Evolutionary conservation across 2,329 filamentous ascomycete genomes (phyloP), one percentile per base, ranked within the genome.

Genomic region (Alternaria sp.): DNA sequence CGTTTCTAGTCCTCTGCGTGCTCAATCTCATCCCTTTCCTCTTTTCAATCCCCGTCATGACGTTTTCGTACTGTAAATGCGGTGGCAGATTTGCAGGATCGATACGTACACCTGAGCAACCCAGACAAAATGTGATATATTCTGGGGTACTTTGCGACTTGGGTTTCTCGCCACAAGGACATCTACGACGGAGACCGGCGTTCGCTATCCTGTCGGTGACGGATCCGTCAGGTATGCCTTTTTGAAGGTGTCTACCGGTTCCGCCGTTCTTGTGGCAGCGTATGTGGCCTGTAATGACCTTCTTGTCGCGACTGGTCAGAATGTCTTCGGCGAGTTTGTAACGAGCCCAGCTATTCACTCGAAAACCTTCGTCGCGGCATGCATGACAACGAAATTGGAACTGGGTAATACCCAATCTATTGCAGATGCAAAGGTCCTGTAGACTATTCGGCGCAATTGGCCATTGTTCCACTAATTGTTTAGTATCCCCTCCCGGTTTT

Each of bases 121-220:
- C 36, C 7, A 38, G 34, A 50, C 54, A 57, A 22, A 34, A 25
- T 4, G 45, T 50, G 4, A 57, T 57, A 6, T 57, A 57, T 14
- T 57, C 54, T 4, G 18, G 53, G 6, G 6, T 16, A 16, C n/a
- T 50, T 16, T 8, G 25, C n/a, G 2, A 3, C 7, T 43, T 18
- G 45, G 54, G 9, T n/a, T 43, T 50, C 27, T 43, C 38, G 6
- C 54, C 54, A 36, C 54, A 57, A 7, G 45, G 45, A 27, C 54
- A 50, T 36, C 25, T 25, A 38, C 54, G 54, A 3, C 45, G 36
- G 11, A 50, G 41, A 8, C 36, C 27, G 28, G 18, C 4, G 2
- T 20, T 16, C 16, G n/a, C 44, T 34, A 11, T 4, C 10, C n/a
- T 20, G 12, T 20, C 18, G 10, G 20, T 18, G 10, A 49, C 4